Evolutionary conservation across 495 filamentous ascomycete genomes (phyloP).

Genomic region (Podospora anserina): DNA sequence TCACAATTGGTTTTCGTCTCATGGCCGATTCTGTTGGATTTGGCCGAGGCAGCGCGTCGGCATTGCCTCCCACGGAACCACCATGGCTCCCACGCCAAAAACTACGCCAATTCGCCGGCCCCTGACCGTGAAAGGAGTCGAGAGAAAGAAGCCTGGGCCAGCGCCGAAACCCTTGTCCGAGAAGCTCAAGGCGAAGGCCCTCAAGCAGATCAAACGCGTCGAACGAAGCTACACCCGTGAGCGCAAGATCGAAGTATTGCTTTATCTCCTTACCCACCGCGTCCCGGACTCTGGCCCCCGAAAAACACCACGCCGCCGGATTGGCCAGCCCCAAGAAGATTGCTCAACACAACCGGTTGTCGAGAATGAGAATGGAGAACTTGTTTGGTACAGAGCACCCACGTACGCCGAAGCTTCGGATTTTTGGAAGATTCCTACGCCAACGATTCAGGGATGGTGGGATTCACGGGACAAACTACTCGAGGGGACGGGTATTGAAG

Average conservation of each 20-base stretch:
- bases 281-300: slow-evolving; percentile 18
- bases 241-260: slow-evolving; percentile 32
- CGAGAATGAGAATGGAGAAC: slow-evolving; percentile 14
- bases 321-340: slow-evolving; percentile 24
- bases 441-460: slow-evolving; percentile 33
- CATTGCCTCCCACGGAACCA: not conserved
- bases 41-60: not conserved
- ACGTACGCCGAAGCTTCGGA: slow-evolving; percentile 28
- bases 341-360: slow-evolving; percentile 10
- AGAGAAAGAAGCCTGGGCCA: slow-evolving; percentile 20
- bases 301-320: slow-evolving; percentile 21
- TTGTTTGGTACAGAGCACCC: slow-evolving; percentile 26
- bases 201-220: slow-evolving; percentile 24
- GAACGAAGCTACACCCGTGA: slow-evolving; percentile 27
- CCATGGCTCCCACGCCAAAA: slow-evolving; percentile 6
- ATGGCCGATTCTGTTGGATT: not conserved
- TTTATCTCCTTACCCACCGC: slow-evolving; percentile 29
- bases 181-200: slow-evolving; percentile 13
- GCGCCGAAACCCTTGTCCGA: slow-evolving; percentile 26
- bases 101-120: slow-evolving; percentile 9
- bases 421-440: slow-evolving; percentile 28
- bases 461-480: slow-evolving; percentile 29
- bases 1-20: slow-evolving; percentile 2
- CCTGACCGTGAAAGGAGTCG: slow-evolving; percentile 17
- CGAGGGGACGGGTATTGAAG: slow-evolving; percentile 26